Evolutionary conservation across 345 rosid genomes (phyloP), one percentile per base, ranked within the genome.

Genomic region (Eucalyptus rudis): DNA sequence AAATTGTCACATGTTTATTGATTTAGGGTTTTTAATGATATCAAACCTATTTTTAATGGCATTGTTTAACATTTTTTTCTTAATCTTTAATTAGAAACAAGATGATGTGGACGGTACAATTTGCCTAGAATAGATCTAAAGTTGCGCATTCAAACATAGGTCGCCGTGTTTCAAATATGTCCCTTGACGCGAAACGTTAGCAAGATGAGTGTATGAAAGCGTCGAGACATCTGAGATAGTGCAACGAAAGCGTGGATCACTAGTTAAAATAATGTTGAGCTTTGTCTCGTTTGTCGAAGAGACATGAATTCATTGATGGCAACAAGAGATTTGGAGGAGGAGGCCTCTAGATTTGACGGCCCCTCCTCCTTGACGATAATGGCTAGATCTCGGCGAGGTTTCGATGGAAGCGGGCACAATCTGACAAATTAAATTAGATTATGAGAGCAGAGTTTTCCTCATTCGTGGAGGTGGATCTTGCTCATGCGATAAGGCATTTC

Each of bases 141-240:
- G 25, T 19, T 17, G 81, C 0, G 29, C 62, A 66, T 66, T 66
- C 79, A 15, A 31, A 66, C 40, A 16, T n/a, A 66, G 31, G 17
- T 66, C 3, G 0, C 43, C 20, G 3, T 15, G 40, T 66, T 66
- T 31, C 27, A 66, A 66, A 66, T 66, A n/a, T 15, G 44, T 33
- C 33, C 25, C 44, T 68, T 33, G 24, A 33, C 7, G 22, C 4
- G 13, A 68, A 33, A 68, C 11, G 24, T 33, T 17, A 9, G 7
- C 13, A 56, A 24, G 62, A 56, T 24, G 62, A 56, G 29, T 15
- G 24, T 66, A 15, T 3, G 13, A 33, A 68, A 64, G 36, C 10
- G 19, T n/a, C 36, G 17, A 64, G 76, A n/a, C 76, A n/a, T 7
- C 40, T 4, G 20, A 7, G 76, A 7, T 14, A 0, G 10, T 0